Percentiles rank a stretch among this genome's conserved stretches.
These are phyloP conservation scores for Hypoxylon crocopeplum DNA, from an alignment of 495 filamentous ascomycete species.

Conservation along the genomic window DNA sequence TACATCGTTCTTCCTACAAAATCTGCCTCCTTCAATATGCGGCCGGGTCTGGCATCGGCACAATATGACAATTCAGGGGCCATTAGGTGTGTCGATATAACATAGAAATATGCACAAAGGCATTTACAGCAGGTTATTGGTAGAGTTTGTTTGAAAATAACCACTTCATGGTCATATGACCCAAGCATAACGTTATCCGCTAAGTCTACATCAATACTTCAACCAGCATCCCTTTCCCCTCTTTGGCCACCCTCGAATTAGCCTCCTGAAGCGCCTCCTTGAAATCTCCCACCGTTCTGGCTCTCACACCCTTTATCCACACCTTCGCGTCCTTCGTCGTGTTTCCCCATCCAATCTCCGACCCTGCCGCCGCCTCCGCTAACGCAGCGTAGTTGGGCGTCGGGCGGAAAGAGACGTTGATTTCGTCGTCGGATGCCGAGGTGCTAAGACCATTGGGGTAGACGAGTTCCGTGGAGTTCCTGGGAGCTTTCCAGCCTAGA, in stretches of 20 bases:
- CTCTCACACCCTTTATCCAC: slow-evolving; percentile 32
- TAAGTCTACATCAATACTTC: slow-evolving; percentile 24
- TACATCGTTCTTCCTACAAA: no score
- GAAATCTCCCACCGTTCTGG: slow-evolving; percentile 24
- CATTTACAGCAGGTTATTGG: no score
- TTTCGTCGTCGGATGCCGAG: slow-evolving; percentile 31
- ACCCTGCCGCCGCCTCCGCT: slow-evolving; percentile 34
- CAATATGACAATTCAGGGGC: no score
- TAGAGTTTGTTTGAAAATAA: no score
- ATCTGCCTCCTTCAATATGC: no score
- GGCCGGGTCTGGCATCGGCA: no score
- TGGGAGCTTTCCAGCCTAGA: slow-evolving; percentile 44
- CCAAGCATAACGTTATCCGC: no score
- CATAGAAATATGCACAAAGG: no score
- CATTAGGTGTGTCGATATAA: no score
- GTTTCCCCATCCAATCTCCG: slow-evolving; percentile 17
- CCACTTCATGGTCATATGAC: no score
- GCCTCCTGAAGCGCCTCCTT: slow-evolving; percentile 16
- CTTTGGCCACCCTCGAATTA: slow-evolving; percentile 11
- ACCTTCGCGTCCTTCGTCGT: neutral
- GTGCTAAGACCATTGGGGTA: slow-evolving; percentile 37
- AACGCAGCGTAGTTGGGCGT: slow-evolving; percentile 34
- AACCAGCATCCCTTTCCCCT: slow-evolving; percentile 31
- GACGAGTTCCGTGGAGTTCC: slow-evolving; percentile 41
- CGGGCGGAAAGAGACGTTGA: slow-evolving; percentile 35